Base-by-base conservation (phyloP, 306 rosid species). In the Glycyrrhiza uralensis region DNA sequence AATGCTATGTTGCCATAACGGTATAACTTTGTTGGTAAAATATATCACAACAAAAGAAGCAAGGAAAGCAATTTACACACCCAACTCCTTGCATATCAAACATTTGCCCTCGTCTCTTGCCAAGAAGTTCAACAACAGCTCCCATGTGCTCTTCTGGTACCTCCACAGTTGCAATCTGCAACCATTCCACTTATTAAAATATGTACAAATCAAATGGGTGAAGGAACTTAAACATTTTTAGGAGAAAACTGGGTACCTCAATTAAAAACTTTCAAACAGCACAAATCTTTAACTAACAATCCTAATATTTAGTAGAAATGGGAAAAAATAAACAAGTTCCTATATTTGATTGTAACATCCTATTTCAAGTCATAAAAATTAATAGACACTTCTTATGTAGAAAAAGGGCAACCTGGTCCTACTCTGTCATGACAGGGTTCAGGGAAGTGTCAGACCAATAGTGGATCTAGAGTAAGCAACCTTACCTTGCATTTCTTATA, bases 141-240 rank as follows among this genome's bases (percentile, higher is more conserved):
- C 99, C 99, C 99, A 94, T 85, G 80, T 94, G 92, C 77, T 39
- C 92, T 86, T 94, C 97, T 13, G 99, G 99, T 15, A 94, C 99
- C 84, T 94, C 99, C 73, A 91, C 99, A 20, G 89, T 91, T 72
- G 98, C 98, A 82, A 91, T 71, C 98, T 93, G 89, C 73, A 83
- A 19, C 72, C 69, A 56, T 70, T 71, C 13, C 74, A 76, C 52
- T 51, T 56, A 46, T 83, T 72, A 83, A 33, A 59, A 74, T 19
- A 69, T 55, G 18, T 9, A 71, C n/a, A n/a, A n/a, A n/a, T 8
- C 7, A 20, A 50, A 66, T 51, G 69, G 12, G 33, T 46, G 47
- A 58, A 76, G 60, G 24, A 80, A 71, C 10, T n/a, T 45, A 6
- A 28, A 66, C 36, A n/a, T 5, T 57, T 59, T 35, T 3, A 12